Conservation (phyloP, 1,139 yeast species). For the Candida sp. region DNA sequence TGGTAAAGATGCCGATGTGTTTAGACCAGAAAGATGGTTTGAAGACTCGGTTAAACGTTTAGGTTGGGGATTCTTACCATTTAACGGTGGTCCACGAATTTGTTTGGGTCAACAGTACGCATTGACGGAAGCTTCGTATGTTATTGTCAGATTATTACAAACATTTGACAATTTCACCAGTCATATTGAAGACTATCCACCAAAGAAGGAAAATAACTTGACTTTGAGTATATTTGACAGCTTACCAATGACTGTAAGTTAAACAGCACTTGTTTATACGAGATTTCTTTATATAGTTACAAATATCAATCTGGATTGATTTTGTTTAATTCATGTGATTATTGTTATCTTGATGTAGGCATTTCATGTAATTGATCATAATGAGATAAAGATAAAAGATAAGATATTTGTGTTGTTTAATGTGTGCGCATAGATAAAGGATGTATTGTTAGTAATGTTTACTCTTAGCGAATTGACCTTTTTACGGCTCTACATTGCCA, state of each 20-base stretch:
- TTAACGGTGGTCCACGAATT: slow-evolving; percentile 61
- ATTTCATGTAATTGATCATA: no score
- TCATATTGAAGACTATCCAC: slow-evolving; percentile 23
- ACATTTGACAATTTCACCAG: slow-evolving; percentile 16
- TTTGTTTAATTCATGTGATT: no score
- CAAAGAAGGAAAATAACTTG: slow-evolving; percentile 28
- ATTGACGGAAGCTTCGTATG: slow-evolving; percentile 51
- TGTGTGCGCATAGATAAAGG: no score
- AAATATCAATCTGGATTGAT: no score
- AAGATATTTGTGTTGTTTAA: no score
- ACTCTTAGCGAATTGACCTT: no score
- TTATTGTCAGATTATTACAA: slow-evolving; percentile 39
- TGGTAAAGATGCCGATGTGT: slow-evolving; percentile 44
- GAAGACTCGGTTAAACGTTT: slow-evolving; percentile 28
- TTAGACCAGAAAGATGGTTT: slow-evolving; percentile 51
- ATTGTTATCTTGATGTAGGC: not conserved
- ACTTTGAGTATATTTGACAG: slow-evolving; percentile 30
- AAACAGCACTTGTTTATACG: not conserved
- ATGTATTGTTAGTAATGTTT: no score
- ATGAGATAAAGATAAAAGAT: no score
- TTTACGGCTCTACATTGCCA: no score
- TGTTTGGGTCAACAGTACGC: slow-evolving; percentile 62
- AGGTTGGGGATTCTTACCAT: slow-evolving; percentile 54
- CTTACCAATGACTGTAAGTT: slow-evolving; percentile 14
- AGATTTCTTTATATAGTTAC: no score